These are phyloP conservation scores for Apiospora pterosperma DNA, from an alignment of 2,329 filamentous ascomycete genomes.

Conservation along the genomic window DNA sequence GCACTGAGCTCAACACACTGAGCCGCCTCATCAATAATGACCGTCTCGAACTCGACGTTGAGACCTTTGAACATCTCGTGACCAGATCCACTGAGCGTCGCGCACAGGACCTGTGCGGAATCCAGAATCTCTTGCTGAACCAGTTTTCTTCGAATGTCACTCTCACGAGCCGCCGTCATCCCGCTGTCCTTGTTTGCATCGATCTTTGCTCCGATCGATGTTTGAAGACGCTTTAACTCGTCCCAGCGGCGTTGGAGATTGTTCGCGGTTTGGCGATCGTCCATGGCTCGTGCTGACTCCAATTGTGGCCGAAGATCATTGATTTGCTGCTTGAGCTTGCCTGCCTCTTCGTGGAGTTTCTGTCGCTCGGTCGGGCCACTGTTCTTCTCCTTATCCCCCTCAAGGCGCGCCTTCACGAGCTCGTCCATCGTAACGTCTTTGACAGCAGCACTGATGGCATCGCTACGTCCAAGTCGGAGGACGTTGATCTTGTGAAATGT, in stretches of 20 bases:
- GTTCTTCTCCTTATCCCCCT: slow-evolving; percentile 55
- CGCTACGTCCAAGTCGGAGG: slow-evolving; percentile 82
- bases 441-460: slow-evolving; percentile 87
- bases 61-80: slow-evolving; percentile 97
- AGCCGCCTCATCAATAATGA: slow-evolving; percentile 96
- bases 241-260: slow-evolving; percentile 75
- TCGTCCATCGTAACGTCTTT: slow-evolving; percentile 92
- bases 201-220: slow-evolving; percentile 74
- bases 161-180: slow-evolving; percentile 75
- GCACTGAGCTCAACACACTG: slow-evolving; percentile 98
- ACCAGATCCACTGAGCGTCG: slow-evolving; percentile 90
- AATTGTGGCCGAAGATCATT: slow-evolving; percentile 68
- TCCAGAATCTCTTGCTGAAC: slow-evolving; percentile 91
- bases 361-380: slow-evolving; percentile 55
- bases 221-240: slow-evolving; percentile 72
- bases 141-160: slow-evolving; percentile 77
- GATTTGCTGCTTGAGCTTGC: slow-evolving; percentile 72
- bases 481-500: slow-evolving; percentile 76
- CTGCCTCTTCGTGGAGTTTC: slow-evolving; percentile 60
- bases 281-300: slow-evolving; percentile 59
- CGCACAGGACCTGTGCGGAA: slow-evolving; percentile 87
- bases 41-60: slow-evolving; percentile 95
- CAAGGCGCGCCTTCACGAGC: slow-evolving; percentile 73
- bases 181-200: slow-evolving; percentile 85
- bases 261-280: slow-evolving; percentile 44